Conservation (phyloP, 2,329 filamentous ascomycete species). For the Fusarium sp. region DNA sequence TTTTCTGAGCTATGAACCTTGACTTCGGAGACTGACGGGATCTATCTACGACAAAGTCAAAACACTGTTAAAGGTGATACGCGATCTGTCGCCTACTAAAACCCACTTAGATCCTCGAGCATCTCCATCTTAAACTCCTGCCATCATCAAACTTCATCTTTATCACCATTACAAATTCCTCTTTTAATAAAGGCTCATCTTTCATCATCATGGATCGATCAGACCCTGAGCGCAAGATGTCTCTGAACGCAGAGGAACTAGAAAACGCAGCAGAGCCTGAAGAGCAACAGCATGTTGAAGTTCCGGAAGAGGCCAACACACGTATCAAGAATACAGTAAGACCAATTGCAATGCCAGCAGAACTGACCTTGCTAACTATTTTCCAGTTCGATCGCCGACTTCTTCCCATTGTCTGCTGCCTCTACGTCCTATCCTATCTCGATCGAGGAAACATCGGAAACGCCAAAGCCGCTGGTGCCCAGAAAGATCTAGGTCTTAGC, state of each 20-base stretch:
- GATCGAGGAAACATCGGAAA: conserved; percentile 40
- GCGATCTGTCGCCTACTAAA: not conserved
- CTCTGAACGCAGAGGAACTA: conserved; percentile 1
- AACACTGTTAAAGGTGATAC: not conserved
- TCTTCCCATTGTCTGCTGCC: conserved; percentile 30
- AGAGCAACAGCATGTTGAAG: not conserved
- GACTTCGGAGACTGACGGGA: conserved; percentile 7
- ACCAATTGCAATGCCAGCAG: accelerated
- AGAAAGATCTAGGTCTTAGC: conserved; percentile 16
- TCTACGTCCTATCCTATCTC: conserved; percentile 38
- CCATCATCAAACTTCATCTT: not conserved
- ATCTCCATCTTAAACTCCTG: not conserved
- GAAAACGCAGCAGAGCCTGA: not conserved
- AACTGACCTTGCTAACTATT: accelerated
- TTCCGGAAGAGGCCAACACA: not conserved
- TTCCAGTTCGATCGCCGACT: conserved; percentile 33
- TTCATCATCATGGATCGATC: not conserved
- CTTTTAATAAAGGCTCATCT: not conserved
- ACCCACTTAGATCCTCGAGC: not conserved
- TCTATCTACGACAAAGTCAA: not conserved
- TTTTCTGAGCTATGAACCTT: not conserved
- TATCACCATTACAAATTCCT: not conserved
- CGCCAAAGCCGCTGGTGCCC: conserved; percentile 31
- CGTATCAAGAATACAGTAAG: conserved; percentile 3
- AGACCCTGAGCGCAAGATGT: not conserved